A percentile compares a stretch with the other conserved stretches of the same genome.
phyloP scores from a whole-genome alignment of 2,329 filamentous ascomycete species.

The Chaetomiaceae sp. region DNA sequence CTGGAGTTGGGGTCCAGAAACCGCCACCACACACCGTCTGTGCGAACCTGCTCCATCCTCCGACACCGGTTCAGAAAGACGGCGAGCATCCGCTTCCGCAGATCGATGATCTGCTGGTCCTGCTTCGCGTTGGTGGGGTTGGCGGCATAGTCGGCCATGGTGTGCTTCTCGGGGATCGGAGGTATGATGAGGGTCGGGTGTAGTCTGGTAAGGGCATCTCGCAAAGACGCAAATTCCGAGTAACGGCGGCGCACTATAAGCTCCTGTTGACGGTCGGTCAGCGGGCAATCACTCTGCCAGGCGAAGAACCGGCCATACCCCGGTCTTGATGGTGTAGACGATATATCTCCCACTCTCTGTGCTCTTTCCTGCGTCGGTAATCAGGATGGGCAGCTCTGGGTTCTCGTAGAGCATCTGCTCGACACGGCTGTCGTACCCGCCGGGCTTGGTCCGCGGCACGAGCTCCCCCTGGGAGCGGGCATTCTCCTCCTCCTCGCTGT shows the following conservation, averaged over 20 bases:
- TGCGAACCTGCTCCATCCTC: constrained; percentile 84
- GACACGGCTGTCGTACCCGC: constrained; percentile 89
- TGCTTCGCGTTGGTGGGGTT: constrained; percentile 98
- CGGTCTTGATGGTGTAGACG: constrained; percentile 93
- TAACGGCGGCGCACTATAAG: constrained; percentile 92
- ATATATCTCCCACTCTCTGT: constrained; percentile 89
- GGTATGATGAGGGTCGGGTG: constrained; percentile 95
- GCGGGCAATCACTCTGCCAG: neutral
- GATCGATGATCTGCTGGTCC: constrained; percentile 92
- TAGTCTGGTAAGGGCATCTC: constrained; percentile 81
- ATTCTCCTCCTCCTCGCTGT: constrained; percentile 47
- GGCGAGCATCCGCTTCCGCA: constrained; percentile 92
- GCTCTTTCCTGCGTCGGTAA: constrained; percentile 94
- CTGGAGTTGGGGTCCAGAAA: constrained; percentile 97
- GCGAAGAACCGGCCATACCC: constrained; percentile 51
- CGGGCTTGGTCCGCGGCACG: constrained; percentile 64
- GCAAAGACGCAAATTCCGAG: constrained; percentile 90
- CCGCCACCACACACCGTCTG: constrained; percentile 95
- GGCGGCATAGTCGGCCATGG: constrained; percentile 96
- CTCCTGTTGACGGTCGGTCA: constrained; percentile 56
- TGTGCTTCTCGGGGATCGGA: constrained; percentile 97
- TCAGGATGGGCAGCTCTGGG: constrained; percentile 81
- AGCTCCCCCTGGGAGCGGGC: constrained; percentile 38
- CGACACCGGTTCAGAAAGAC: constrained; percentile 94
- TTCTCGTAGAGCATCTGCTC: constrained; percentile 98